Conservation (phyloP, 2,329 filamentous ascomycete species). For the Corinectria fuckeliana region DNA sequence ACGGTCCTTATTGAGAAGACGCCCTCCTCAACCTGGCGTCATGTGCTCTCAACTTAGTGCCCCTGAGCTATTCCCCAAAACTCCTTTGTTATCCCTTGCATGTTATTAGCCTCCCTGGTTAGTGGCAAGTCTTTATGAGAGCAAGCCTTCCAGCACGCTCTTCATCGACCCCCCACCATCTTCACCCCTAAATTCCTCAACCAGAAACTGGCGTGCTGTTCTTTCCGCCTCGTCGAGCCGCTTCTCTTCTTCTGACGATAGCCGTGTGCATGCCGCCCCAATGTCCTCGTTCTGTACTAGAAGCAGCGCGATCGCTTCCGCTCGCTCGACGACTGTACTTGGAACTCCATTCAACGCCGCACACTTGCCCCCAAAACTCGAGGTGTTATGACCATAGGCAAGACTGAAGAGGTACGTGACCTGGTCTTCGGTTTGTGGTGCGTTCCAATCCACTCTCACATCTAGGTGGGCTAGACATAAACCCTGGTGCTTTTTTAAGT, state of each 20-base stretch:
- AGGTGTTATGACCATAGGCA: constrained; percentile 70
- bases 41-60: not conserved
- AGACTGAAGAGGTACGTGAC: constrained; percentile 78
- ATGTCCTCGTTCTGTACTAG: constrained; percentile 78
- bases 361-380: constrained; percentile 86
- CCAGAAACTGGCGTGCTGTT: constrained; percentile 64
- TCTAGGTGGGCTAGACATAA: constrained; percentile 76
- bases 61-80: not conserved
- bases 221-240: constrained; percentile 72
- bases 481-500: constrained; percentile 56
- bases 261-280: constrained; percentile 70
- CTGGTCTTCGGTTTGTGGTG: constrained; percentile 62
- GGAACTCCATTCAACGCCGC: constrained; percentile 88
- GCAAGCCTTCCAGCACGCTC: constrained; percentile 22
- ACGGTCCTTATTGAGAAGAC: no score
- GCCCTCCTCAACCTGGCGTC: no score
- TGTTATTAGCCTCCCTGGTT: not conserved
- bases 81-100: not conserved
- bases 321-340: constrained; percentile 72
- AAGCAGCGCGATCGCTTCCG: constrained; percentile 74
- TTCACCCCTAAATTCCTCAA: constrained; percentile 25
- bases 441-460: constrained; percentile 63
- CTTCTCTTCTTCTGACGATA: constrained; percentile 68
- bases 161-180: constrained; percentile 9
- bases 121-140: not conserved